These are phyloP conservation scores for Metschnikowia hibisci DNA, from an alignment of 805 yeast genomes.

Conservation along the genomic window DNA sequence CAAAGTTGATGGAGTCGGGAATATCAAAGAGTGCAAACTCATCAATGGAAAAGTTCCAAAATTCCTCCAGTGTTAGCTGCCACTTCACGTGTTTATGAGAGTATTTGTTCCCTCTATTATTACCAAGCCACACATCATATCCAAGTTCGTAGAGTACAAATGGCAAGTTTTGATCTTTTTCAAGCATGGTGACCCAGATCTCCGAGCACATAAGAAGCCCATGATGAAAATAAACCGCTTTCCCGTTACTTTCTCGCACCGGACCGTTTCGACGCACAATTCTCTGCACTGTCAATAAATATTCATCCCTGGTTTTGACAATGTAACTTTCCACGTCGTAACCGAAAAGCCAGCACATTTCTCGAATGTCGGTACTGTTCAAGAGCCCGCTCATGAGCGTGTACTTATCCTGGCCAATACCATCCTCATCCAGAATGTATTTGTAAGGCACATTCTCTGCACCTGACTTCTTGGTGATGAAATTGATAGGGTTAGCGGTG, in stretches of 20 bases:
- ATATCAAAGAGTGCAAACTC: slow-evolving; percentile 85
- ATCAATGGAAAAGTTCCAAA: slow-evolving; percentile 93
- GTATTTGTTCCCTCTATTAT: slow-evolving; percentile 90
- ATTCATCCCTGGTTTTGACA: slow-evolving; percentile 73
- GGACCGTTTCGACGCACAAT: slow-evolving; percentile 34
- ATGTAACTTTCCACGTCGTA: slow-evolving; percentile 72
- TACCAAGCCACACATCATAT: slow-evolving; percentile 93
- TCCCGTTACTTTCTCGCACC: slow-evolving; percentile 17
- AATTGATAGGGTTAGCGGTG: slow-evolving; percentile 26
- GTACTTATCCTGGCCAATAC: slow-evolving; percentile 22
- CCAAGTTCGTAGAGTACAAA: slow-evolving; percentile 74
- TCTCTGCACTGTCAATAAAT: slow-evolving; percentile 71
- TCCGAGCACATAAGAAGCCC: slow-evolving; percentile 90
- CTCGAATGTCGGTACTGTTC: slow-evolving; percentile 52
- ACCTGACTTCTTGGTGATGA: slow-evolving; percentile 16
- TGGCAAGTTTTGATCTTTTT: slow-evolving; percentile 51
- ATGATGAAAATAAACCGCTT: slow-evolving; percentile 81
- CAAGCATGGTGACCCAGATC: slow-evolving; percentile 54
- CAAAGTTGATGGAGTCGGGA: slow-evolving; percentile 75
- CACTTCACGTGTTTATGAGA: slow-evolving; percentile 65
- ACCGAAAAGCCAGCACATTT: slow-evolving; percentile 66
- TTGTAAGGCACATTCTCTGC: slow-evolving; percentile 18
- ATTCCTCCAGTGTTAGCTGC: slow-evolving; percentile 37
- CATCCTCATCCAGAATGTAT: slow-evolving; percentile 20
- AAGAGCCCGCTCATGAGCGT: slow-evolving; percentile 36